Conservation (phyloP, 2,329 filamentous ascomycete genomes). For the Leptographium procerum region DNA sequence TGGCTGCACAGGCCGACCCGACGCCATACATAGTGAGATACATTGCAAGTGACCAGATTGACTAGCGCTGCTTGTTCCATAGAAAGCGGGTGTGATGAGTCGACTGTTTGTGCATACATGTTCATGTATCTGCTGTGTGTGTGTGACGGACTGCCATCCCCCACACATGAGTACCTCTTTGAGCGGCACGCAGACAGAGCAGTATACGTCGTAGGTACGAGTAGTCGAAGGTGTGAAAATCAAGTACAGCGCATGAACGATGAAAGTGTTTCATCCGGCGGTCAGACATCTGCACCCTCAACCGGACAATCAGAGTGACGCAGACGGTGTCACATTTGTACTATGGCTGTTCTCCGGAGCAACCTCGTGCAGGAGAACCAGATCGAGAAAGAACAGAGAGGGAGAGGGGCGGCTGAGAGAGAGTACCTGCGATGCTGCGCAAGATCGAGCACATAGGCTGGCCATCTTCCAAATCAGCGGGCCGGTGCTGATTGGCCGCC, state of each 20-base stretch:
- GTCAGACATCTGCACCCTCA: neutral
- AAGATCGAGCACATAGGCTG: neutral
- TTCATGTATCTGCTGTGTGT: neutral
- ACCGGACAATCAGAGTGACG: neutral
- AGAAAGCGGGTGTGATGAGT: neutral
- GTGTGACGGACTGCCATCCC: neutral
- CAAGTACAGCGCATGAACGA: neutral
- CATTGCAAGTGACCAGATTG: neutral
- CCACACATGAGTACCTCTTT: neutral
- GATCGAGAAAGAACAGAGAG: no score
- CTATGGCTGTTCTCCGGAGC: no score
- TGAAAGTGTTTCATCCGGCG: neutral
- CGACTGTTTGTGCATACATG: neutral
- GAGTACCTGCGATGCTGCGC: neutral
- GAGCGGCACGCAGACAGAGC: neutral
- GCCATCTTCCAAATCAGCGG: neutral
- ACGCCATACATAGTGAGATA: no score
- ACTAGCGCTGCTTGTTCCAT: neutral
- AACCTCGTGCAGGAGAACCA: no score
- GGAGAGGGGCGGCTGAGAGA: neutral
- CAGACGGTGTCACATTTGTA: neutral
- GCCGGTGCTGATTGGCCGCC: neutral
- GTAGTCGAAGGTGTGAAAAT: neutral
- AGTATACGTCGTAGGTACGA: neutral
- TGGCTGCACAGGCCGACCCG: no score